Evolutionary conservation across 129 eudicot genomes (phyloP), one percentile per base, ranked within the genome.

Genomic region (Artemisia tridentata): DNA sequence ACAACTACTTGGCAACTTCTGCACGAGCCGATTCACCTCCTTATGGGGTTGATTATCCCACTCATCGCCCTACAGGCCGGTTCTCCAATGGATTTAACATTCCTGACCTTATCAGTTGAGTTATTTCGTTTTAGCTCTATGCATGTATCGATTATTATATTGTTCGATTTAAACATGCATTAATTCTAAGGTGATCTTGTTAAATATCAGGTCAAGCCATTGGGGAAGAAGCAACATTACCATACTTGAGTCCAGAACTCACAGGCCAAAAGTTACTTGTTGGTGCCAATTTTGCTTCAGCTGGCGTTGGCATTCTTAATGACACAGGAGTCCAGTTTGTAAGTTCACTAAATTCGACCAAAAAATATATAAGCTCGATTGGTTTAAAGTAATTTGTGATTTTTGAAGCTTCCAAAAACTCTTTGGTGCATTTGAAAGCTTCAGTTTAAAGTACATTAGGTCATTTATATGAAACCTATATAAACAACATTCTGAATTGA

Each of bases 281-380:
- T 38, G 91, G 91, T 18, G 91, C 91, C 17, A 86, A 83, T 65
- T 83, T 86, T 68, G 91, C 91, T 67, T 86, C 91, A 20, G 91
- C 88, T 51, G 87, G 84, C 38, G 65, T 83, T 63, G 87, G 87
- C 19, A 50, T 83, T 6, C 87, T 83, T 3, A 77, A 83, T 52
- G 91, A 86, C 77, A 86, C 88, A 4, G 91, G 88, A 51, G 12
- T 68, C 57, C 84, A 78, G 62, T 86, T 86, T 68, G 91, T 86
- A 75, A 72, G 84, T 74, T 31, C 27, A 63, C 23, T 18, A 55
- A 34, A 1, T 7, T 34, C 43, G 43, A 34, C 43, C 43, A 5
- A 34, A 34, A 34, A 34, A 34, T 34, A 34, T 7, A 34, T 34
- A 34, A 34, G 10, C 43, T 34, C 7, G 43, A 0, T 34, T 34